These are phyloP conservation scores for Cichorium intybus DNA, from an alignment of 140 eudicot species.

Conservation along the genomic window DNA sequence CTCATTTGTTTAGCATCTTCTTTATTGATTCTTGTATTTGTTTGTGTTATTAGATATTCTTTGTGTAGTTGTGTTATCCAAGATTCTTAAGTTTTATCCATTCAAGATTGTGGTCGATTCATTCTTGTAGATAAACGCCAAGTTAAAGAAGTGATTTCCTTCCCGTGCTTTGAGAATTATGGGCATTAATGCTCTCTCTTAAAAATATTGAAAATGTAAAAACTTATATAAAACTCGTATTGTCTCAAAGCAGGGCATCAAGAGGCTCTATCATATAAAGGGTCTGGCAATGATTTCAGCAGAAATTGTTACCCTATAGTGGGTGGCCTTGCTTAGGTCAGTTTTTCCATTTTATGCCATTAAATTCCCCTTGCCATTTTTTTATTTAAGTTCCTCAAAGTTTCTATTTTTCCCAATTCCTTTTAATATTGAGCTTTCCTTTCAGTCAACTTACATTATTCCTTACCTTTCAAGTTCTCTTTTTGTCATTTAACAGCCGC, in stretches of 20 bases:
- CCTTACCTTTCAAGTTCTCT: constrained; percentile 6
- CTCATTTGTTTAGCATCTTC: constrained; percentile 12
- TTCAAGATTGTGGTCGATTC: constrained; percentile 38
- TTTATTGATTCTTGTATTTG: constrained; percentile 24
- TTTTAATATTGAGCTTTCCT: constrained; percentile 28
- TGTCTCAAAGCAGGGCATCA: constrained; percentile 94
- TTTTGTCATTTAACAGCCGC: constrained; percentile 20
- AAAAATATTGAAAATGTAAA: constrained; percentile 39
- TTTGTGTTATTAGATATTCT: constrained; percentile 18
- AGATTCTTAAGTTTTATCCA: constrained; percentile 31
- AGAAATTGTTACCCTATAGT: constrained; percentile 69
- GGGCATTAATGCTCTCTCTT: constrained; percentile 38
- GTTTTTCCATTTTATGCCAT: constrained; percentile 55
- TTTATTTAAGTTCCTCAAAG: constrained; percentile 43
- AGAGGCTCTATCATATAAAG: constrained; percentile 82
- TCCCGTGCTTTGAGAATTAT: constrained; percentile 54
- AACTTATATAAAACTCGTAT: constrained; percentile 64
- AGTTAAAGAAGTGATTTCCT: constrained; percentile 51
- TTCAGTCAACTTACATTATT: constrained; percentile 36
- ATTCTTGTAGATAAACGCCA: constrained; percentile 42
- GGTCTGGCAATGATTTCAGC: constrained; percentile 89
- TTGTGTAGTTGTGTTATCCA: constrained; percentile 24
- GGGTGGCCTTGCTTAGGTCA: constrained; percentile 93
- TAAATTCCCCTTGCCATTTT: constrained; percentile 37
- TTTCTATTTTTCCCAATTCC: constrained; percentile 21